Conservation (phyloP, 257 asterid genomes). For the Paraleonurus japonicus region DNA sequence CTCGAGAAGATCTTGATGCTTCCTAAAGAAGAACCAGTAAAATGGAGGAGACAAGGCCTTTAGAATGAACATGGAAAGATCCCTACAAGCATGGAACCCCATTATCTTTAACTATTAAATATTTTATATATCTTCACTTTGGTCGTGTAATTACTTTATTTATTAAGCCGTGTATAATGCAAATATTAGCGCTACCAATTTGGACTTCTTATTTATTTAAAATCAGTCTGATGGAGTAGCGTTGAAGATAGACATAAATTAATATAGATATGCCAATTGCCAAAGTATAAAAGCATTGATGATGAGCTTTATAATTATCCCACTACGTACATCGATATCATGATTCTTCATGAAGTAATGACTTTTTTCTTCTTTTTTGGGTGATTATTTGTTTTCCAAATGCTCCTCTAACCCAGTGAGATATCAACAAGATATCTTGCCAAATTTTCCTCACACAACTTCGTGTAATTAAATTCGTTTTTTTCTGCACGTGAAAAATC, state of each 20-base stretch:
- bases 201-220: neutral
- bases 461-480: too few relatives aligned
- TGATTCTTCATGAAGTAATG: neutral
- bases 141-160: neutral
- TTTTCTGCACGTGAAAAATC: too few relatives aligned
- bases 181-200: conserved; percentile 12
- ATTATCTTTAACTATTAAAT: conserved; percentile 15
- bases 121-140: neutral
- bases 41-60: conserved; percentile 27
- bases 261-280: neutral
- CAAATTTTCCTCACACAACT: too few relatives aligned
- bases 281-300: neutral
- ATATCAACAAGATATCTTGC: neutral
- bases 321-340: neutral
- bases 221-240: conserved; percentile 26
- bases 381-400: neutral
- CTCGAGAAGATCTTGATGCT: neutral
- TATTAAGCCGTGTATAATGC: neutral
- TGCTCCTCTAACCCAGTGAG: neutral
- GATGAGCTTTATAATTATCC: neutral
- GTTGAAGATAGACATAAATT: conserved; percentile 42
- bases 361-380: neutral
- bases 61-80: conserved; percentile 43
- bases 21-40: neutral
- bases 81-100: conserved; percentile 57